Base-by-base conservation (phyloP, 2,329 filamentous ascomycete genomes). In the Penicillium sclerotigenum region DNA sequence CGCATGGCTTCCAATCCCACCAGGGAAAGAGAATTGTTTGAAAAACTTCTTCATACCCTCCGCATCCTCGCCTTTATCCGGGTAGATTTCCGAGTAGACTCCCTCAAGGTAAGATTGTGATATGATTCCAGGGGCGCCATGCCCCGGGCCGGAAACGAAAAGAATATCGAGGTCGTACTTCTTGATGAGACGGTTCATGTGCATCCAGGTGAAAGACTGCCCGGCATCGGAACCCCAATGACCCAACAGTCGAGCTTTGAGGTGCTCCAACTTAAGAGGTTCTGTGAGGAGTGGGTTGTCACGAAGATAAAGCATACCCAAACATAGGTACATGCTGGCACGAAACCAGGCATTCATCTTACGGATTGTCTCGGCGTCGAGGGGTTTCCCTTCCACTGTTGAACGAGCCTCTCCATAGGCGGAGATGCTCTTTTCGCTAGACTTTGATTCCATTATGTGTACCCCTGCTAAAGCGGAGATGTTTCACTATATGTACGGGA, bases 161-260 rank as follows among this genome's bases (percentile, higher is more conserved):
- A 90, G 80, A 29, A 83, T 81, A 66, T 92, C 81, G 47, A 91
- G 76, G 61, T 89, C 83, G 67, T 90, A 88, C 74, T 91, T 91
- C 73, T 88, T 90, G 79, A 91, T 90, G 57, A 91, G 77, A 33
- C 88, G 86, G 73, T 91, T 91, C 80, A 90, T 88, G 75, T 91
- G 88, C 77, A 91, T 89, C 72, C 86, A 91, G 33, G 87, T 89
- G 74, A 92, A 91, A 56, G 87, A 86, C 73, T 91, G 89, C 14
- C 88, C 89, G n/a, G 89, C 86, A 47, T 89, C 88, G 3, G 87
- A 90, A 52, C 89, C 89, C 80, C 89, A 92, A 70, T 92, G 89
- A 37, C 89, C 89, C 2, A 92, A 79, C 9, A 91, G 78, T 61
- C 89, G 84, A 57, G 82, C 80, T 75, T 92, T 92, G 75, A 91